Base-by-base conservation (phyloP, 345 rosid species). In the Gynandropsis gynandra region DNA sequence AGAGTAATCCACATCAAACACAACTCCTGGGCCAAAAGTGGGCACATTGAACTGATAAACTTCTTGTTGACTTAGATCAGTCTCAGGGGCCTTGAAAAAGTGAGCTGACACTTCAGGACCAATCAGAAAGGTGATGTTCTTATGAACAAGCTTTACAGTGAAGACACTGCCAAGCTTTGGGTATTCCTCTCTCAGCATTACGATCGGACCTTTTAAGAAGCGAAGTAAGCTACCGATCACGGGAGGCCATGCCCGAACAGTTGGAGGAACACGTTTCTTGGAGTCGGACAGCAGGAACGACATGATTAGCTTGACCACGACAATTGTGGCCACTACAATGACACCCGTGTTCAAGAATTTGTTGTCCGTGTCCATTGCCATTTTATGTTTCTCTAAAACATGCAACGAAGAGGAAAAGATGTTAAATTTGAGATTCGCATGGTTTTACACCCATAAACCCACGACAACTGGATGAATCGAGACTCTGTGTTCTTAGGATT, bases 41-140 rank as follows among this genome's bases (percentile, higher is more conserved):
- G 96, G 98, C 47, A 90, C 98, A 62, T 90, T 90, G 80, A 90
- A 90, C 47, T 80, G 93, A 61, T 90, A 90, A 1, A 90, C 92
- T 59, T 90, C 98, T 67, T 90, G 96, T 79, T 90, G 98, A 54
- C 98, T 90, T 13, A 90, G 81, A 47, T 90, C 96, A 8, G 80
- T 54, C 57, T 90, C 98, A 0, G 80, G 24, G 54, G 98, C 96
- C 83, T 90, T 90, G 70, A 90, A 90, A 63, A 90, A 90, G 62
- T 87, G 98, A 0, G 98, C 76, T 0, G 98, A 90, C n/a, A 90
- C 96, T 62, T 90, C 98, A 29, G 96, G 98, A 7, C 96, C 98
- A 35, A 87, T 79, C 39, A 90, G 78, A 67, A 90, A 90, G 0
- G 96, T 90, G n/a, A 90, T 82, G 52, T 90, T 87, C 78, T 76